Percentiles rank a stretch among this genome's conserved stretches.
These are phyloP conservation scores for Globisporangium heterothallicum DNA, from an alignment of 352 stramenopile genomes.

Conservation along the genomic window DNA sequence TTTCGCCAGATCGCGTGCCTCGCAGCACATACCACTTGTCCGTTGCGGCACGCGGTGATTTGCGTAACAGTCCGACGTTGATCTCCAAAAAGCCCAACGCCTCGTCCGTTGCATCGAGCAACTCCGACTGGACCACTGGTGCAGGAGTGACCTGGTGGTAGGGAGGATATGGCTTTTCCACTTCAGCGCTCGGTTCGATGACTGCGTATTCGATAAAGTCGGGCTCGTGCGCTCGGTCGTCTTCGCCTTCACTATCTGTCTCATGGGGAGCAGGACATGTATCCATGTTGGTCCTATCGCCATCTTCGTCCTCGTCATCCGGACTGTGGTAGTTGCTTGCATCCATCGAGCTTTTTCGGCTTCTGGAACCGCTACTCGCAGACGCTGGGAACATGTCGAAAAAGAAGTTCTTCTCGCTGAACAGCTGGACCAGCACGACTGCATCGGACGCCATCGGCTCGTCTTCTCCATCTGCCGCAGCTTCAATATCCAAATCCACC, in stretches of 20 bases:
- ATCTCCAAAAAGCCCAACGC: slow-evolving; percentile 52
- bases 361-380: slow-evolving; percentile 11
- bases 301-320: not conserved
- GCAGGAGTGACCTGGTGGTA: not conserved
- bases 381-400: slow-evolving; percentile 76
- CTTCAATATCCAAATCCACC: slow-evolving; percentile 25
- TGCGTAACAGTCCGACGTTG: slow-evolving; percentile 29
- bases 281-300: not conserved
- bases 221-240: slow-evolving; percentile 1
- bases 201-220: not conserved
- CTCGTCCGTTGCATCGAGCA: slow-evolving; percentile 27
- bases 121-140: not conserved
- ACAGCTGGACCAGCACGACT: slow-evolving; percentile 41
- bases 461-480: slow-evolving; percentile 7
- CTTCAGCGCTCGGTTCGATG: no score
- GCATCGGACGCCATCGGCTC: not conserved
- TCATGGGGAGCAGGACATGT: not conserved
- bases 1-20: slow-evolving; percentile 45
- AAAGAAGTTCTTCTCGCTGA: slow-evolving; percentile 76
- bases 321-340: not conserved
- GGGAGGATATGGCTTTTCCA: no score
- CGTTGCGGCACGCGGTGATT: slow-evolving; percentile 27
- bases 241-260: slow-evolving; percentile 29
- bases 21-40: slow-evolving; percentile 59
- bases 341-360: slow-evolving; percentile 5